phyloP scores from a whole-genome alignment of 257 asterid genomes.

The Thymus quinquecostatus region DNA sequence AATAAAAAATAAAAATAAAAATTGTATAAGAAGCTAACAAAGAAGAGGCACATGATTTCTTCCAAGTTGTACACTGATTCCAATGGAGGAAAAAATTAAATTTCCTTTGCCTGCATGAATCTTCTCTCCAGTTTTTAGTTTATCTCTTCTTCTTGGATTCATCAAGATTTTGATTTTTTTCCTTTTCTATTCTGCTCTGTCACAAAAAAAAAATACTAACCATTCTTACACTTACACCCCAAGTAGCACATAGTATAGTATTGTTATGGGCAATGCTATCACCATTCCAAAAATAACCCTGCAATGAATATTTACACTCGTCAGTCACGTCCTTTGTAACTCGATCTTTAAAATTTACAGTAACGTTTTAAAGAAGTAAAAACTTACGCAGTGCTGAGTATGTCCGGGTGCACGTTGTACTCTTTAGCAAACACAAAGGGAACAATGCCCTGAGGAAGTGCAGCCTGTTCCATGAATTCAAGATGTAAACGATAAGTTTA shows the following conservation, averaged over 20 bases:
- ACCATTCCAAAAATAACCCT: slow-evolving; percentile 96
- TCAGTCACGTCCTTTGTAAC: too few relatives aligned
- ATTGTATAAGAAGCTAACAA: slow-evolving; percentile 27
- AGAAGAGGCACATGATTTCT: slow-evolving; percentile 43
- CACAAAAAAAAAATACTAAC: neutral
- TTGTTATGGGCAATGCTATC: slow-evolving; percentile 85
- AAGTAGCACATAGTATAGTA: slow-evolving; percentile 84
- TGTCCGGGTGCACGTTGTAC: slow-evolving; percentile 88
- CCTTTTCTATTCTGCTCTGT: slow-evolving; percentile 26
- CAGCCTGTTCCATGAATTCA: slow-evolving; percentile 57
- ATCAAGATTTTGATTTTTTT: slow-evolving; percentile 19
- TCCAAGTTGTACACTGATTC: slow-evolving; percentile 64
- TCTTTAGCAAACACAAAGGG: slow-evolving; percentile 92
- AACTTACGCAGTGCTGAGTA: slow-evolving; percentile 90
- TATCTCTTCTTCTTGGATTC: slow-evolving; percentile 48
- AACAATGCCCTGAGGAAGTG: slow-evolving; percentile 92
- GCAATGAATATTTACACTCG: slow-evolving; percentile 27
- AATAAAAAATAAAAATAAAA: slow-evolving; percentile 18
- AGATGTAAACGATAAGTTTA: neutral
- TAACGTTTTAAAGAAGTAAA: neutral
- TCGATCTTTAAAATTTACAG: too few relatives aligned
- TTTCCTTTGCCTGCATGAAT: slow-evolving; percentile 31
- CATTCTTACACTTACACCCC: slow-evolving; percentile 49
- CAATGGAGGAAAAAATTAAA: slow-evolving; percentile 36
- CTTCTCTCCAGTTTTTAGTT: slow-evolving; percentile 25